Percentiles rank a stretch among this genome's conserved stretches.
These are phyloP conservation scores for Acrodontium crateriforme DNA, from an alignment of 2,329 filamentous ascomycete genomes.

Conservation along the genomic window DNA sequence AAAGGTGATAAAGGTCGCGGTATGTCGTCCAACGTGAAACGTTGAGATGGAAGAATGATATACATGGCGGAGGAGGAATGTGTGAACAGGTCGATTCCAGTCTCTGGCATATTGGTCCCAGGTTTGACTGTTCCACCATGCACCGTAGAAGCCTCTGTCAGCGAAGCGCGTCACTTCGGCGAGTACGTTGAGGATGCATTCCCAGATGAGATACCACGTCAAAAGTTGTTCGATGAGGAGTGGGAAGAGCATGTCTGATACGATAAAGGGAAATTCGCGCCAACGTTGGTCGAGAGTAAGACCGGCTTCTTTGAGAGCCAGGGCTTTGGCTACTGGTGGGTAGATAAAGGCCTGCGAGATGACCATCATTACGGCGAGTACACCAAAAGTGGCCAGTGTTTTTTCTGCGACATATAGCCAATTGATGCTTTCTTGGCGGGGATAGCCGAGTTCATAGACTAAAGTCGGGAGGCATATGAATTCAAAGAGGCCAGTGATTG, in stretches of 20 bases:
- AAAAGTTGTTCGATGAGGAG: conserved; percentile 68
- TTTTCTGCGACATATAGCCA: conserved; percentile 68
- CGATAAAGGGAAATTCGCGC: conserved; percentile 56
- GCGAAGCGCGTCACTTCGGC: conserved; percentile 66
- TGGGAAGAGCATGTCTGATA: conserved; percentile 63
- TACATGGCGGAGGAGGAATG: conserved; percentile 64
- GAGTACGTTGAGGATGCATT: conserved; percentile 52
- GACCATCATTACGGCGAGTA: conserved; percentile 67
- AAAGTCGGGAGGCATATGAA: conserved; percentile 64
- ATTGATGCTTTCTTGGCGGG: conserved; percentile 53
- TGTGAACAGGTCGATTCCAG: conserved; percentile 71
- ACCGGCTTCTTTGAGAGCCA: conserved; percentile 53
- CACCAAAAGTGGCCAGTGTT: conserved; percentile 52
- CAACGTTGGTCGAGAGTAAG: conserved; percentile 48
- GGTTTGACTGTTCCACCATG: conserved; percentile 40
- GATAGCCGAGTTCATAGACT: conserved; percentile 69
- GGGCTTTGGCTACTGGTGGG: conserved; percentile 54
- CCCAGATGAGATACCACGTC: conserved; percentile 72
- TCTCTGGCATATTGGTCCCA: conserved; percentile 70
- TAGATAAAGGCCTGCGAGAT: conserved; percentile 66
- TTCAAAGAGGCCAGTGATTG: conserved; percentile 41
- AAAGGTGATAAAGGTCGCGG: conserved; percentile 64
- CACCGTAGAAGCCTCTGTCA: conserved; percentile 53
- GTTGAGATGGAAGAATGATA: conserved; percentile 66
- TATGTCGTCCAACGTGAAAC: conserved; percentile 54